Percentiles rank a stretch among this genome's conserved stretches.
Conservation (phyloP, 306 rosid genomes). For the Sechiopsis laciniata region DNA sequence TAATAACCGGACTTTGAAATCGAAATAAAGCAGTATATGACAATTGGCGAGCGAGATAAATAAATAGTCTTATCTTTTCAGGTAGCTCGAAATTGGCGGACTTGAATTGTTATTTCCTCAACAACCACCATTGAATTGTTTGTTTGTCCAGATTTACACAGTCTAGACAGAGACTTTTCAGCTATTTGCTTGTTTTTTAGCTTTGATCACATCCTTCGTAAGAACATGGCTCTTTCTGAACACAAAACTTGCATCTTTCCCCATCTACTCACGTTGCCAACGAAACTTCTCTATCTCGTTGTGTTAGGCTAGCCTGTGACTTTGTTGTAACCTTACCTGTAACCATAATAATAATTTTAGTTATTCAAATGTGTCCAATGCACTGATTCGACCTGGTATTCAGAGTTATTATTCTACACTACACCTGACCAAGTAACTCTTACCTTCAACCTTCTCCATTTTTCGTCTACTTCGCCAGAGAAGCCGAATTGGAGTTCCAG, state of each 20-base stretch:
- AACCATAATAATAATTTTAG: slow-evolving; percentile 3
- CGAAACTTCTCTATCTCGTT: slow-evolving; percentile 36
- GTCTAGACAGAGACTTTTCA: neutral
- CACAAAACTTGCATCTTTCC: neutral
- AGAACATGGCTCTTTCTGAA: neutral
- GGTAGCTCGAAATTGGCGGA: neutral
- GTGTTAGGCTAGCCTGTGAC: slow-evolving; percentile 34
- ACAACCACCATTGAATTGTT: slow-evolving; percentile 3
- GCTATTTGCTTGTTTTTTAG: neutral
- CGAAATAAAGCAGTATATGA: neutral
- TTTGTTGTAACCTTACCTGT: slow-evolving; percentile 48
- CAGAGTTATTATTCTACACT: slow-evolving; percentile 11
- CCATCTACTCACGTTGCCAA: slow-evolving; percentile 25
- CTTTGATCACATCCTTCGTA: neutral
- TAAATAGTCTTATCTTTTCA: neutral
- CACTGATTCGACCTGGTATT: neutral
- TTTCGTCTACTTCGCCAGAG: slow-evolving; percentile 82
- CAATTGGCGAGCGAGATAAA: neutral
- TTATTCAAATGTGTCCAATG: neutral
- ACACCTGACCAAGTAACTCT: slow-evolving; percentile 26
- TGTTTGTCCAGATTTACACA: neutral
- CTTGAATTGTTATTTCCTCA: neutral
- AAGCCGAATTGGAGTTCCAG: slow-evolving; percentile 85
- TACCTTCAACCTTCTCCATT: slow-evolving; percentile 63
- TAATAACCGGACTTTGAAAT: neutral